Base-by-base conservation (phyloP, 805 yeast genomes). In the Candida oleophila region DNA sequence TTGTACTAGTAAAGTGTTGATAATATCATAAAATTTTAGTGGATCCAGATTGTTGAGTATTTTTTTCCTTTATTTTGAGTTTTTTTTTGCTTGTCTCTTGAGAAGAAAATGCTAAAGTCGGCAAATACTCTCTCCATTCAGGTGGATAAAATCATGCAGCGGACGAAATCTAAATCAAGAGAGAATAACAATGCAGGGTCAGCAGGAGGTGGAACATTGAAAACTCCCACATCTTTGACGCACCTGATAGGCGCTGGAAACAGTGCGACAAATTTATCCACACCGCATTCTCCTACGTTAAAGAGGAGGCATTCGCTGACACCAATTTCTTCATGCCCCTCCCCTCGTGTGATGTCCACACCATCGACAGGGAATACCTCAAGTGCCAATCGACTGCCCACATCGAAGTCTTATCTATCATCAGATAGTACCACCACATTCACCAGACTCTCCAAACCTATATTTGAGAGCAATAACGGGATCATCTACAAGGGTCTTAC, bases 401-500 rank as follows among this genome's bases (percentile, higher is more conserved):
- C 39, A 22, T 11, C 14, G 34, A 42, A 22, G 4, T 14, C 22
- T 9, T 22, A 35, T 12, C 9, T 4, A 4, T 20, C 33, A 8
- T 34, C 40, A 12, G 39, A 42, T 34, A 22, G 19, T 12, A 21
- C 35, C 14, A 35, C 33, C 3, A 34, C 45, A 3, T 42, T 34
- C 34, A 36, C 45, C 18, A 35, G 33, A 18, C 25, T 42, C 22
- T 22, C 45, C 36, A 58, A 55, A 36, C 71, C 73, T 18, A 50
- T 69, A 21, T 71, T 65, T 50, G 77, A 72, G 50, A 75, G 77
- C 8, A 73, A 74, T 11, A 71, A 71, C 50, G 77, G 77, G 7
- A 52, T 64, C 4, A 55, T 72, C 4, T 55, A 51, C 41, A 68
- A 66, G 46, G 76, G 70, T 12, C 40, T 61, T 2, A 62, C 58